Conservation (phyloP, 306 rosid genomes). For the Malus sylvestris region DNA sequence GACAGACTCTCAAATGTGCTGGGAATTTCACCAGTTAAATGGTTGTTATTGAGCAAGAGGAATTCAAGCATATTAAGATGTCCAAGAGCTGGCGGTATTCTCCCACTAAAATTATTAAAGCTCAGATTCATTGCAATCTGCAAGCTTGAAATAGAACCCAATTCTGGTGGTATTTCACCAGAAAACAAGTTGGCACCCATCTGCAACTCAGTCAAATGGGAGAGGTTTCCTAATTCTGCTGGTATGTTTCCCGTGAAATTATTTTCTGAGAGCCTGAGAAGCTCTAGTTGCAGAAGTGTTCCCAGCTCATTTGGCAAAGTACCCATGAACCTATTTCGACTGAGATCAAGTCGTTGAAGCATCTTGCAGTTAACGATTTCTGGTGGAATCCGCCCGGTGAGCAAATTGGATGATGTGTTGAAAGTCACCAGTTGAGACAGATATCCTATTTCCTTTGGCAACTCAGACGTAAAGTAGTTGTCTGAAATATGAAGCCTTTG, state of each 20-base stretch:
- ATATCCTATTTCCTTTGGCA: constrained; percentile 82
- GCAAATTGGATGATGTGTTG: constrained; percentile 70
- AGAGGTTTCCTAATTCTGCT: constrained; percentile 52
- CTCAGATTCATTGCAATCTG: constrained; percentile 93
- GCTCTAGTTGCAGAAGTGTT: constrained; percentile 74
- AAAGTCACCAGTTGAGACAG: constrained; percentile 79
- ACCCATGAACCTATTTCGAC: constrained; percentile 51
- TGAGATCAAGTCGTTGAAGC: constrained; percentile 92
- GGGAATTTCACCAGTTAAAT: constrained; percentile 81
- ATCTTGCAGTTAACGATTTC: constrained; percentile 56
- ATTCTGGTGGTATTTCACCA: constrained; percentile 67
- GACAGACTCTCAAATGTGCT: constrained; percentile 59
- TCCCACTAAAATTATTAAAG: constrained; percentile 66
- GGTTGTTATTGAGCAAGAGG: constrained; percentile 73
- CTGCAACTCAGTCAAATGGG: constrained; percentile 76
- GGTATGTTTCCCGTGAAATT: constrained; percentile 69
- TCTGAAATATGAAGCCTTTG: constrained; percentile 86
- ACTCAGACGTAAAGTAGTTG: constrained; percentile 60
- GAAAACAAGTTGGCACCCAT: constrained; percentile 70
- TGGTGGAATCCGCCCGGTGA: constrained; percentile 53
- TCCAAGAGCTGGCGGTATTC: constrained; percentile 67
- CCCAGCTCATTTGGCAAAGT: constrained; percentile 71
- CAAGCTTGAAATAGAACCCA: constrained; percentile 77
- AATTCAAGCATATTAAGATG: constrained; percentile 57
- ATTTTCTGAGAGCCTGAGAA: constrained; percentile 70